Evolutionary conservation across 495 filamentous ascomycete genomes (phyloP).

Genomic region (Clohesyomyces aquaticus): DNA sequence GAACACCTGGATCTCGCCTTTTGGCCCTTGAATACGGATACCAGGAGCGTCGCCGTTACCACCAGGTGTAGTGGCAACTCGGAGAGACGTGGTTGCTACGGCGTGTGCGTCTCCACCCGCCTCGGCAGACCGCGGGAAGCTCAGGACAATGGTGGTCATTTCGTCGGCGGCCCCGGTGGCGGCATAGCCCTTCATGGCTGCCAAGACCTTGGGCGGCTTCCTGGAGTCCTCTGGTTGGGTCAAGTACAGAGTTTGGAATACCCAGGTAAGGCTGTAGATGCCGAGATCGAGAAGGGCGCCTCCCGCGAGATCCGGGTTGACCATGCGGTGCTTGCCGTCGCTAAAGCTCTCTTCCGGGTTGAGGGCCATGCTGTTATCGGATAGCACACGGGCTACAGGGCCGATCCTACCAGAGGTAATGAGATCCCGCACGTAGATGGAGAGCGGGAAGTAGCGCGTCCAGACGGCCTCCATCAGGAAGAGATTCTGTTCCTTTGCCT

Average conservation of each 20-base stretch:
- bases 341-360: constrained; percentile 49
- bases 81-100: constrained; percentile 76
- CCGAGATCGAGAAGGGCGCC: constrained; percentile 85
- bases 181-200: constrained; percentile 74
- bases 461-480: constrained; percentile 99
- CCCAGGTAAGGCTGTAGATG: constrained; percentile 90
- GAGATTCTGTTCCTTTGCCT: constrained; percentile 73
- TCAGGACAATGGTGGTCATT: constrained; percentile 76
- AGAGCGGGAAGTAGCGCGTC: constrained; percentile 90
- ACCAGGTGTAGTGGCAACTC: constrained; percentile 64
- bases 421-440: constrained; percentile 73
- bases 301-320: constrained; percentile 83
- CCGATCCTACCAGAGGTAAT: constrained; percentile 74
- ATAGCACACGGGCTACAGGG: constrained; percentile 72
- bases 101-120: constrained; percentile 59
- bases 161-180: constrained; percentile 77
- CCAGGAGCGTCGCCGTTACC: constrained; percentile 65
- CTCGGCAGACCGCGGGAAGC: constrained; percentile 63
- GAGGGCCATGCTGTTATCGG: constrained; percentile 66
- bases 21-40: constrained; percentile 81
- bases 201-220: constrained; percentile 58
- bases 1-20: constrained; percentile 86
- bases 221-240: constrained; percentile 60
- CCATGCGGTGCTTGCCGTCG: constrained; percentile 73
- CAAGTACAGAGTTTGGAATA: constrained; percentile 90